Conservation (phyloP, 495 filamentous ascomycete species). For the Rhypophila decipiens region DNA sequence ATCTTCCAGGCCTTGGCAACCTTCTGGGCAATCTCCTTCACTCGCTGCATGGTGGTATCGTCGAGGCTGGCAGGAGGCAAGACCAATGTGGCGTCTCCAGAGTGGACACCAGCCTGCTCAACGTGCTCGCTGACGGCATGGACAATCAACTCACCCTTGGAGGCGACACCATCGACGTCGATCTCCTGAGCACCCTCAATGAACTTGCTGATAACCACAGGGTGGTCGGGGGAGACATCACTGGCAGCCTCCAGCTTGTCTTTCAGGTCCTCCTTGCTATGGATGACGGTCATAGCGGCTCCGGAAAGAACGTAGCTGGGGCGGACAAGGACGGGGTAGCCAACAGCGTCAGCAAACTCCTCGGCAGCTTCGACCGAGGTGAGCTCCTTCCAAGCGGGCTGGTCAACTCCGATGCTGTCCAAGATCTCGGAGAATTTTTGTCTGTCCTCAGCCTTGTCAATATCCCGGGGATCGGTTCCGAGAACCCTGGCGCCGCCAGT, state of each 20-base stretch:
- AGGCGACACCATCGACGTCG: constrained; percentile 92
- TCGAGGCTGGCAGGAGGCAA: constrained; percentile 82
- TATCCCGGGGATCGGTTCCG: constrained; percentile 86
- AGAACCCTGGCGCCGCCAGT: constrained; percentile 81
- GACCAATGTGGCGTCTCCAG: constrained; percentile 92
- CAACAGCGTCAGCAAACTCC: constrained; percentile 78
- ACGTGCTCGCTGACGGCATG: constrained; percentile 97
- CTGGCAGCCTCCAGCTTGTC: constrained; percentile 85
- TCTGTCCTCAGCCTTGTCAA: constrained; percentile 93
- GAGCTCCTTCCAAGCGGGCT: constrained; percentile 95
- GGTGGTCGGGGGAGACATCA: constrained; percentile 91
- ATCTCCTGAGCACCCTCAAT: constrained; percentile 98
- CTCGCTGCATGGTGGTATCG: constrained; percentile 65
- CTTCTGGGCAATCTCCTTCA: constrained; percentile 93
- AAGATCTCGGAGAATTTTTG: constrained; percentile 98
- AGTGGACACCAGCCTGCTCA: constrained; percentile 96
- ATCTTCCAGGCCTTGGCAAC: constrained; percentile 96
- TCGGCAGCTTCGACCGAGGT: constrained; percentile 84
- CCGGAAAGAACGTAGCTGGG: constrained; percentile 97
- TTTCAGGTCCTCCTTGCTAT: constrained; percentile 81
- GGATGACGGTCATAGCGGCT: constrained; percentile 99
- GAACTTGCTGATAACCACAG: constrained; percentile 98
- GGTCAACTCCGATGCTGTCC: constrained; percentile 89
- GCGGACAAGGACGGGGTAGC: constrained; percentile 89
- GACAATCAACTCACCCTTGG: constrained; percentile 75